A percentile compares a stretch with the other conserved stretches of the same genome.
phyloP scores from a whole-genome alignment of 225 moss, liverwort and hornwort species.

The Marchantia paleacea region DNA sequence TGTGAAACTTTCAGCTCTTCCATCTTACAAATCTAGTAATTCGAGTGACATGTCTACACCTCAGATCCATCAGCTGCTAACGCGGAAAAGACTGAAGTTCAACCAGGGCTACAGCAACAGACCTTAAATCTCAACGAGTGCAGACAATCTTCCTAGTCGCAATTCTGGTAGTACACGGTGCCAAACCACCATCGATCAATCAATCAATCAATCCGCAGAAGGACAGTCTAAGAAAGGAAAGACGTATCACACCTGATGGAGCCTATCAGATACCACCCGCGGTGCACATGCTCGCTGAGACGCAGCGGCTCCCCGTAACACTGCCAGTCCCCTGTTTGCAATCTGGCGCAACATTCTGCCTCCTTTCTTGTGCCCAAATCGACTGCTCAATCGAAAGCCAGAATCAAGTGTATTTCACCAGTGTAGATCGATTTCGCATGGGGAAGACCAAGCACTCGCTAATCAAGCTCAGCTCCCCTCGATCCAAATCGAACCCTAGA shows the following conservation, averaged over 20 bases:
- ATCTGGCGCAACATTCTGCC: conserved; percentile 29
- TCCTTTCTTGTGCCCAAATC: no score
- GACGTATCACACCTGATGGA: not conserved
- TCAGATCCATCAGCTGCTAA: not conserved
- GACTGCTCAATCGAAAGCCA: no score
- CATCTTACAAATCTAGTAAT: not conserved
- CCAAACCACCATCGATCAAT: no score
- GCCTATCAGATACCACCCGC: conserved; percentile 20
- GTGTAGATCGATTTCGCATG: no score
- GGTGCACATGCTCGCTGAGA: conserved; percentile 7
- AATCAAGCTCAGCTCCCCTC: no score
- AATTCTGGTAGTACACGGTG: not conserved
- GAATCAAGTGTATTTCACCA: no score
- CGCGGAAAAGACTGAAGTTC: not conserved
- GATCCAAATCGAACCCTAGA: no score
- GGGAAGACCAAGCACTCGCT: no score
- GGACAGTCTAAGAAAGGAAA: not conserved
- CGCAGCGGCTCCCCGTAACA: conserved; percentile 17
- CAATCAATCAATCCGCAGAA: not conserved
- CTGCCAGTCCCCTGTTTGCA: conserved; percentile 16
- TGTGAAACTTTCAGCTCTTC: not conserved
- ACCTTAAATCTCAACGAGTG: not conserved
- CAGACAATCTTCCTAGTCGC: not conserved
- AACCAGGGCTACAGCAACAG: not conserved
- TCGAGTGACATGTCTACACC: not conserved